A percentile compares a stretch with the other conserved stretches of the same genome.
Conservation (phyloP, 2,329 filamentous ascomycete genomes). For the Septoria petroselini region DNA sequence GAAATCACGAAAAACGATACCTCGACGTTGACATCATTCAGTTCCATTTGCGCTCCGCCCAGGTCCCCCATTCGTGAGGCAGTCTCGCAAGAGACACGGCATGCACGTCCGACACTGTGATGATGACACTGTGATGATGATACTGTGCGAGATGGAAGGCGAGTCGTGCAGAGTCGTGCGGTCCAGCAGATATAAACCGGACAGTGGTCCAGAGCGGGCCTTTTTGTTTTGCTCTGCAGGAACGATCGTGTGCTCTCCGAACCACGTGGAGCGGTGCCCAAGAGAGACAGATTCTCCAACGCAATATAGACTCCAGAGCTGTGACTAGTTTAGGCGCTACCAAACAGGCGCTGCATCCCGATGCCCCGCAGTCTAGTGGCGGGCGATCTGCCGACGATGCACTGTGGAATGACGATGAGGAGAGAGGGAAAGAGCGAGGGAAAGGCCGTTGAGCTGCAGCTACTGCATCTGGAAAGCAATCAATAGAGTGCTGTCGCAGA, state of each 20-base stretch:
- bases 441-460: no score
- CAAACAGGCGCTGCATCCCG: neutral
- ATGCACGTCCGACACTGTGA: no score
- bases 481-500: no score
- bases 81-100: neutral
- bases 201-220: conserved; percentile 12
- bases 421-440: no score
- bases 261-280: conserved; percentile 13
- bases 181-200: neutral
- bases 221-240: conserved; percentile 7
- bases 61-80: conserved; percentile 5
- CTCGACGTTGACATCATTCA: conserved; percentile 23
- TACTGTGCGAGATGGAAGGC: no score
- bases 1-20: neutral
- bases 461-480: no score
- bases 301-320: neutral
- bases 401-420: no score
- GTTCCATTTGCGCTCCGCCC: conserved; percentile 10
- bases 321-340: neutral
- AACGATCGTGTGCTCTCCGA: conserved; percentile 5
- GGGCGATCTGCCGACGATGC: neutral
- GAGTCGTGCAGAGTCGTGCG: neutral
- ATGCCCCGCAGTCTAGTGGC: neutral
- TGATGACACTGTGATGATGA: no score
- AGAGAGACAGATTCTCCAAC: conserved; percentile 6